Evolutionary conservation across 192 early-diverging fungal genomes (phyloP), one percentile per base, ranked within the genome.

Genomic region (Coemansia sp.): DNA sequence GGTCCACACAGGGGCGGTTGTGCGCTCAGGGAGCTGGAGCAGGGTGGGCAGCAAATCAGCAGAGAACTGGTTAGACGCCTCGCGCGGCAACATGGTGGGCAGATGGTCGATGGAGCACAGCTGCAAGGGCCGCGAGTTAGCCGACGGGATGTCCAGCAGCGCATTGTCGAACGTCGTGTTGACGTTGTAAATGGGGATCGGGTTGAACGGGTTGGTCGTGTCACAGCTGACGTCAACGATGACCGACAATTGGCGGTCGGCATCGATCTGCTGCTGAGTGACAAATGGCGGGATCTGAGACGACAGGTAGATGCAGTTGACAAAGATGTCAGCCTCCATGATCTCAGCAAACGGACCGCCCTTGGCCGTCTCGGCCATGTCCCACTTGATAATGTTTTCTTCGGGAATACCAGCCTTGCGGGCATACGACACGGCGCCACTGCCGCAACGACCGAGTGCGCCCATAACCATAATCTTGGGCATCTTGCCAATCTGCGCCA

Each of bases 261-360:
- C 68, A 63, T 91, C 87, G 52, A 94, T 77, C 86, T 89, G 85
- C 53, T 90, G 87, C 61, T 84, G 86, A 22, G 93, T 96, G 72
- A 98, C 69, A 74, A 98, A 98, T 29, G 96, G 94, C 57, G 95
- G 94, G 64, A 98, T 98, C 71, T 89, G 85, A 43, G 89, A 76
- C 72, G 85, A 90, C 60, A 98, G 87, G 71, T 98, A 98, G 84
- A 98, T 98, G 85, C 93, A 98, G 87, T 98, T 98, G 89, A 98
- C 88, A 83, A 98, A 98, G 68, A 97, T 91, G 73, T 98, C 94
- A 57, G 83, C 74, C 37, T 88, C 82, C 68, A 92, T 77, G 57
- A 98, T 97, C 77, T 96, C 91, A 37, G 77, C 75, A 85, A 97
- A 98, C 52, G 96, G 96, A 11, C 96, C 96, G 47, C 95, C 95